Evolutionary conservation across 805 yeast species (phyloP), one percentile per base, ranked within the genome.

Genomic region (Monosporozyma solicola): DNA sequence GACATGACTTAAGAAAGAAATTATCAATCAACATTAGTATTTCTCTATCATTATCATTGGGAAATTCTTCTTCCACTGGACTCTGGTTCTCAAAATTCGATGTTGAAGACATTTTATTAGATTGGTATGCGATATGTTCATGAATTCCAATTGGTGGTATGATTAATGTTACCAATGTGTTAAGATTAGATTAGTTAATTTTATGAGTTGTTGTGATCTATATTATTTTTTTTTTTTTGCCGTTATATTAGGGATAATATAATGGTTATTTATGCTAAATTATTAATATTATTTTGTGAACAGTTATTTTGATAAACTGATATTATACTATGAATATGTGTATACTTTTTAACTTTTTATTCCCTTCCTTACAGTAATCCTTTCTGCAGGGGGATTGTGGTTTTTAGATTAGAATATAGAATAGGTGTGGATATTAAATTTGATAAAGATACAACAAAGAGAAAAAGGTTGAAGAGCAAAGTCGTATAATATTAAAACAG

Each of bases 1-100:
- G 79, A 20, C 84, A 80, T 1, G 86, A 73, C 61, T 83, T 84
- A 47, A 78, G 65, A 60, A 84, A 85, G 75, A 84, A 85, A 69
- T 80, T 82, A 64, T 80, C 77, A 33, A 77, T 73, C 56, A 78
- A 75, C 61, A 74, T 59, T 29, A 62, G 53, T 11, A 64, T 51
- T 35, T 61, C 61, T 53, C 53, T 53, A 48, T 61, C 65, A 39
- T 41, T 49, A 33, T 51, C 16, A 22, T 32, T 46, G 13, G n/a
- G 11, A 15, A 7, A 9, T 16, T 45, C 15, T 16, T 45, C n/a
- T n/a, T 27, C 32, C 31, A 15, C 13, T 29, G 24, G 16, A 9
- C 37, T n/a, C 9, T 29, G 29, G 25, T 48, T 48, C 11, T 48
- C 25, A 27, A 32, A 27, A 27, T 27, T 31, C 24, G 35, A 16